Conservation (phyloP, 495 filamentous ascomycete genomes). For the Hypomontagnella monticulosa region DNA sequence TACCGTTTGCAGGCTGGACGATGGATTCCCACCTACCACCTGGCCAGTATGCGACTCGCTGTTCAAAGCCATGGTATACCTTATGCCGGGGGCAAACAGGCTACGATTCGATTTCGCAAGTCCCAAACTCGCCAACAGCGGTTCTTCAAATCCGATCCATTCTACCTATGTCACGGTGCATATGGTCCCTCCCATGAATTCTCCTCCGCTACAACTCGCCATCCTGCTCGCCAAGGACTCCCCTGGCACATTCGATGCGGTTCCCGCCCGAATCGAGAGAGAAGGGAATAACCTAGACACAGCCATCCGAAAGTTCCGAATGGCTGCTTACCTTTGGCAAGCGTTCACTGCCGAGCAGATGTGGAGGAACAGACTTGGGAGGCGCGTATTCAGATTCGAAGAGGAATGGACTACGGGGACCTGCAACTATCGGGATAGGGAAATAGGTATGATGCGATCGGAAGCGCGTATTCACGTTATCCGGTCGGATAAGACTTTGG, state of each 20-base stretch:
- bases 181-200: constrained; percentile 78
- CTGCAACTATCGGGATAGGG: constrained; percentile 73
- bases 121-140: constrained; percentile 78
- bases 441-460: constrained; percentile 77
- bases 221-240: constrained; percentile 89
- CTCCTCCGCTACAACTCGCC: constrained; percentile 84
- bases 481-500: constrained; percentile 81
- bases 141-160: constrained; percentile 73
- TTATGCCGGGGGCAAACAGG: constrained; percentile 87
- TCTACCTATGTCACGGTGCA: constrained; percentile 82
- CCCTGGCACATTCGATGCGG: constrained; percentile 83
- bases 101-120: constrained; percentile 86
- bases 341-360: constrained; percentile 95
- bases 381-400: constrained; percentile 86
- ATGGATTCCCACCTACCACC: constrained; percentile 77
- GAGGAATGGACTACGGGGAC: constrained; percentile 91
- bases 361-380: constrained; percentile 83
- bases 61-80: constrained; percentile 88
- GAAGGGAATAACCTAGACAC: constrained; percentile 84
- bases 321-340: constrained; percentile 94
- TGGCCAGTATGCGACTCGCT: constrained; percentile 89
- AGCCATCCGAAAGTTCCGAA: constrained; percentile 86
- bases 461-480: constrained; percentile 90
- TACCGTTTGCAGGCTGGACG: constrained; percentile 82
- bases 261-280: constrained; percentile 74